phyloP scores from a whole-genome alignment of 805 yeast genomes.

The Myxozyma monticola region DNA sequence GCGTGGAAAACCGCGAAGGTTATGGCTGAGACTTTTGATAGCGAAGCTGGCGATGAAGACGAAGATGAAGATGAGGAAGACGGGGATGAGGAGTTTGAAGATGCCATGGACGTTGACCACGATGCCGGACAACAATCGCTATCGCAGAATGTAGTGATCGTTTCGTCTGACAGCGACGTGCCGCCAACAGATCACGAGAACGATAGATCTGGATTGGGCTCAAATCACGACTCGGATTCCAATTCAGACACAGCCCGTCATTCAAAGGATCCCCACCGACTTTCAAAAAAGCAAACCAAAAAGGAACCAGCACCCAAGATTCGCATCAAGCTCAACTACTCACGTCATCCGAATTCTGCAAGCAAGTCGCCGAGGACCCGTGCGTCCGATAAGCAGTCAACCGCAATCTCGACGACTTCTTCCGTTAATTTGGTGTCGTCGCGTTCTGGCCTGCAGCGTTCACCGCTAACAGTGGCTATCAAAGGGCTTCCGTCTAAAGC shows the following conservation, averaged over 20 bases:
- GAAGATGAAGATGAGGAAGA: conserved; percentile 1
- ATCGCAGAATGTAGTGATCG: not conserved
- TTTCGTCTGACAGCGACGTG: not conserved
- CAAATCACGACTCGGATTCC: not conserved
- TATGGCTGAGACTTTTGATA: too few relatives aligned
- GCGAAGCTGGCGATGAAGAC: not conserved
- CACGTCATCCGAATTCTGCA: conserved; percentile 2
- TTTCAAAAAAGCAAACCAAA: not conserved
- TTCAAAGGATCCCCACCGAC: not conserved
- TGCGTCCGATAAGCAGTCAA: too few relatives aligned
- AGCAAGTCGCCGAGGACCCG: too few relatives aligned
- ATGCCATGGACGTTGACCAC: not conserved
- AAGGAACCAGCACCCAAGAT: not conserved
- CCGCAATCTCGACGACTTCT: too few relatives aligned
- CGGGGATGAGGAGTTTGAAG: not conserved
- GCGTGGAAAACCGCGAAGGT: too few relatives aligned
- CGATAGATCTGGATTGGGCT: not conserved
- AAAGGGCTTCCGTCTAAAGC: too few relatives aligned
- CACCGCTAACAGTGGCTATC: too few relatives aligned
- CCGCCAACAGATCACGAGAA: not conserved
- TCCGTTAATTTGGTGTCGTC: too few relatives aligned
- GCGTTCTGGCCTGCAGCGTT: too few relatives aligned
- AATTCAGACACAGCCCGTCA: not conserved
- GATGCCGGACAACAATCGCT: not conserved
- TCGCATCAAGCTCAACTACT: not conserved